Base-by-base conservation (phyloP, 306 rosid genomes). In the Fragaria nilgerrensis region DNA sequence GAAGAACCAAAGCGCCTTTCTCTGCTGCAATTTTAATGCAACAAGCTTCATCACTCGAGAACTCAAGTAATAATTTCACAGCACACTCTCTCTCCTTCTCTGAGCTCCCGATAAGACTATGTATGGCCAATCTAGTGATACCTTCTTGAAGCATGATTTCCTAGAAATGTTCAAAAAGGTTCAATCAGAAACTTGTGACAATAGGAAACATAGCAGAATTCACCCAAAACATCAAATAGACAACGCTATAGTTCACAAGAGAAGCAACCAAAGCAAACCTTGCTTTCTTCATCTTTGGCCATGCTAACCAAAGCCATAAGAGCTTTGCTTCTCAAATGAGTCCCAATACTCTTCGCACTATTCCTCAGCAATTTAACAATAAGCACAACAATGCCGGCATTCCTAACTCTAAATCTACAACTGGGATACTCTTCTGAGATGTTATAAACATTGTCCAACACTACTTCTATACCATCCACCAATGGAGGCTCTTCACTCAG, bases 1-100 rank as follows among this genome's bases (percentile, higher is more conserved):
- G 93, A 72, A 89, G 89, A 86, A 89, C 89, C 73, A 89, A 77
- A 39, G 87, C 93, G 2, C 93, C 93, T 82, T 85, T 89, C 77
- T 89, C 88, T 29, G 83, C 73, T 80, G 89, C 93, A 76, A 89
- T 82, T 79, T 76, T 79, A 56, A 39, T 76, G 89, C 91, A 81
- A 78, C 82, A 85, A 68, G 84, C 87, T 75, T 89, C 88, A 25
- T 89, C 89, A 22, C 66, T 65, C 58, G 81, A 83, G 73, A 89
- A 87, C 76, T 89, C 89, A 25, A 79, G 90, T 70, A 89, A 82
- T 62, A 89, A 73, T 73, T 85, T 87, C 66, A 84, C 84, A 77
- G 89, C 91, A 73, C 70, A 45, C 80, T 89, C 93, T 85, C 84
- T 83, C 84, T 89, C 90, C 71, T 83, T 83, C 84, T 87, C 89